Percentiles rank a stretch among this genome's conserved stretches.
Conservation (phyloP, 108 stramenopile genomes). For the Cyclotella sp. region DNA sequence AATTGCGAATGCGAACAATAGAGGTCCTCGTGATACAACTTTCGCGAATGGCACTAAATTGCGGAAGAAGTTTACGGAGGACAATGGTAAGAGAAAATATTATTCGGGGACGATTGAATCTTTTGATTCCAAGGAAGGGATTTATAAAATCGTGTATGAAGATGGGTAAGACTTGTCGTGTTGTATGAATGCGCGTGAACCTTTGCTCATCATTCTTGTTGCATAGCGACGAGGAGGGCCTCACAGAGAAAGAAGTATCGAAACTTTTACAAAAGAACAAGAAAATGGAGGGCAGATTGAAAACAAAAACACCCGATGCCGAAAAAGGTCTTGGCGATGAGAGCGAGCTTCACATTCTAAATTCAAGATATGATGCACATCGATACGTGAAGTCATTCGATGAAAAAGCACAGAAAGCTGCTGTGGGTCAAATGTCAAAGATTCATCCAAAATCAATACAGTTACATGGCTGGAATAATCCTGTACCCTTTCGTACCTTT, state of each 20-base stretch:
- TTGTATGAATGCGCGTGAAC: too few species aligned
- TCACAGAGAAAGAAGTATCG: background rate
- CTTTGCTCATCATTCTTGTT: background rate
- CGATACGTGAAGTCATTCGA: background rate
- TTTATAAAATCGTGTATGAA: too few species aligned
- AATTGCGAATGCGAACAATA: too few species aligned
- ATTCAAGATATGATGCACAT: constrained; percentile 1
- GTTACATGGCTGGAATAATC: constrained; percentile 25
- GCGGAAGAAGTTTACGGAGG: too few species aligned
- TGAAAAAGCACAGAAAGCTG: constrained; percentile 1
- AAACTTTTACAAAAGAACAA: background rate
- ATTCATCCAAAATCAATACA: constrained; percentile 10
- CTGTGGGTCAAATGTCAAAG: background rate
- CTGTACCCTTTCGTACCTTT: constrained; percentile 12
- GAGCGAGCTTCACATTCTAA: background rate
- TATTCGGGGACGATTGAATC: too few species aligned
- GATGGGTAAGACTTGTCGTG: too few species aligned
- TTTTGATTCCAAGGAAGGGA: too few species aligned
- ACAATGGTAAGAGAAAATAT: too few species aligned
- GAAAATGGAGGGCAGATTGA: background rate
- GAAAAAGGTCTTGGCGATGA: background rate
- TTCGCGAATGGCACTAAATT: too few species aligned
- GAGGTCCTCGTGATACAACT: too few species aligned
- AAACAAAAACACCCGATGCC: background rate
- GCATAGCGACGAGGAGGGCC: background rate